Evolutionary conservation across 2,329 filamentous ascomycete species (phyloP).

Genomic region (Trichoderma semiorbis): DNA sequence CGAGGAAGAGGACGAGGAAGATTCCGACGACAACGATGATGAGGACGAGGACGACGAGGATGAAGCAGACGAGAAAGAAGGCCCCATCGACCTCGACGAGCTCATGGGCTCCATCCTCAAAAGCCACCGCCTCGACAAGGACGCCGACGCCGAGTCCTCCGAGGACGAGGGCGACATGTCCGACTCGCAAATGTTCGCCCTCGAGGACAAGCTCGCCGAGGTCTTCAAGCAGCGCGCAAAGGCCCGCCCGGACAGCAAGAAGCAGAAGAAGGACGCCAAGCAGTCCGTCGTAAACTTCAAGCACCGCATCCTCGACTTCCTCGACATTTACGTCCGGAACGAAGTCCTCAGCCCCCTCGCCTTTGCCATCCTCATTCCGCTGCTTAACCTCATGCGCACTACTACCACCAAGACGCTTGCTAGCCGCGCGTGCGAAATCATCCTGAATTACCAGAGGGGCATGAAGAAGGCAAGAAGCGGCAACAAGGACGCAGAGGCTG

Average conservation of each 20-base stretch:
- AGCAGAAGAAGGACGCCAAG: slow-evolving; percentile 82
- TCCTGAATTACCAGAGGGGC: slow-evolving; percentile 68
- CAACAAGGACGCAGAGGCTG: slow-evolving; percentile 17
- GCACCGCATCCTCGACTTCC: slow-evolving; percentile 82
- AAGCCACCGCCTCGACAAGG: slow-evolving; percentile 62
- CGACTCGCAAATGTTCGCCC: slow-evolving; percentile 89
- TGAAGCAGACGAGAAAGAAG: slow-evolving; percentile 42
- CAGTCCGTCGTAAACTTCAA: slow-evolving; percentile 93
- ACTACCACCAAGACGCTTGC: slow-evolving; percentile 73
- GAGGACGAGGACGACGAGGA: slow-evolving; percentile 40
- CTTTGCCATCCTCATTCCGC: slow-evolving; percentile 68
- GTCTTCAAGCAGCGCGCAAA: slow-evolving; percentile 79
- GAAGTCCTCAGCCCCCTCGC: slow-evolving; percentile 66
- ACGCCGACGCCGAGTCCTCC: slow-evolving; percentile 51
- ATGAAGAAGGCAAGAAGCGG: slow-evolving; percentile 53
- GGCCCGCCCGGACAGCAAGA: slow-evolving; percentile 62
- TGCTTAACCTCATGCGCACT: slow-evolving; percentile 72
- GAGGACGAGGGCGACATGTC: slow-evolving; percentile 80
- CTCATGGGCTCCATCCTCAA: slow-evolving; percentile 76
- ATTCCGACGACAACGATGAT: slow-evolving; percentile 42
- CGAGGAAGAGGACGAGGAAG: slow-evolving; percentile 44
- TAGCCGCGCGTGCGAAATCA: slow-evolving; percentile 67
- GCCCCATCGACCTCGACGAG: slow-evolving; percentile 58
- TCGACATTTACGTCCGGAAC: slow-evolving; percentile 80
- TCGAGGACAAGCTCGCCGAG: slow-evolving; percentile 78